Evolutionary conservation across 352 stramenopile genomes (phyloP).

Genomic region (Pythium scleroteichum): DNA sequence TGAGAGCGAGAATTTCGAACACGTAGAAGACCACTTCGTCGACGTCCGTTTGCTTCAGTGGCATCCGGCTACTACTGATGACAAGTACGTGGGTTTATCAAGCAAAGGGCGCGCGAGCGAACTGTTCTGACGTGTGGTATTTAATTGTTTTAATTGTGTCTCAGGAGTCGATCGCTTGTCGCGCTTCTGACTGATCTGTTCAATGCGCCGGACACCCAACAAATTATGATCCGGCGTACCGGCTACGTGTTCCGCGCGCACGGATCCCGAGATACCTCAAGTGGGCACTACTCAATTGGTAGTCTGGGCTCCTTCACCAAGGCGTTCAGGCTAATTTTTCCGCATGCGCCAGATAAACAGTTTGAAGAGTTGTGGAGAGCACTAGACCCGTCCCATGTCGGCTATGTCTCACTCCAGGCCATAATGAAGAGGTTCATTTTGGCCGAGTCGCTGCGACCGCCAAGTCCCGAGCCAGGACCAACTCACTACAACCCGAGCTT

Average conservation of each 20-base stretch:
- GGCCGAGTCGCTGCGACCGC: slow-evolving; percentile 30
- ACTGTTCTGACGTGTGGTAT: too few relatives aligned
- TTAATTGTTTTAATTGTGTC: slow-evolving; percentile 5
- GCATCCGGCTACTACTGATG: slow-evolving; percentile 50
- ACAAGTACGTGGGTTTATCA: slow-evolving; percentile 26
- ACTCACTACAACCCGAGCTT: slow-evolving; percentile 70
- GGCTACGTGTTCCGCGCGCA: slow-evolving; percentile 51
- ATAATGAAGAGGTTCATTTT: slow-evolving; percentile 14
- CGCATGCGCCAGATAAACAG: slow-evolving; percentile 44
- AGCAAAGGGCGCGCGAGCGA: too few relatives aligned
- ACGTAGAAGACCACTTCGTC: slow-evolving; percentile 29
- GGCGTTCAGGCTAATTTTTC: slow-evolving; percentile 55
- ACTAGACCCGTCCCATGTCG: slow-evolving; percentile 18
- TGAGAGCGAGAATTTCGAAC: slow-evolving; percentile 32
- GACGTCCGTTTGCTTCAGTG: slow-evolving; percentile 49
- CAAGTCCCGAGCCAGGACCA: slow-evolving; percentile 63
- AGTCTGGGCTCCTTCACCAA: slow-evolving; percentile 34
- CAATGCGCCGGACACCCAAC: slow-evolving; percentile 46
- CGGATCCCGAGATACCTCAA: slow-evolving; percentile 22
- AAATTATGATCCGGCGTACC: slow-evolving; percentile 53
- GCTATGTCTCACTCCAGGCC: slow-evolving; percentile 15
- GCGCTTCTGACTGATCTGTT: slow-evolving; percentile 54
- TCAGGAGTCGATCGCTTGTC: slow-evolving; percentile 43
- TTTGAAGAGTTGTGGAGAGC: slow-evolving; percentile 60
- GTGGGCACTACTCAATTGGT: slow-evolving; percentile 10